These are phyloP conservation scores for Chamaecrista fasciculata DNA, from an alignment of 306 rosid species.

Conservation along the genomic window DNA sequence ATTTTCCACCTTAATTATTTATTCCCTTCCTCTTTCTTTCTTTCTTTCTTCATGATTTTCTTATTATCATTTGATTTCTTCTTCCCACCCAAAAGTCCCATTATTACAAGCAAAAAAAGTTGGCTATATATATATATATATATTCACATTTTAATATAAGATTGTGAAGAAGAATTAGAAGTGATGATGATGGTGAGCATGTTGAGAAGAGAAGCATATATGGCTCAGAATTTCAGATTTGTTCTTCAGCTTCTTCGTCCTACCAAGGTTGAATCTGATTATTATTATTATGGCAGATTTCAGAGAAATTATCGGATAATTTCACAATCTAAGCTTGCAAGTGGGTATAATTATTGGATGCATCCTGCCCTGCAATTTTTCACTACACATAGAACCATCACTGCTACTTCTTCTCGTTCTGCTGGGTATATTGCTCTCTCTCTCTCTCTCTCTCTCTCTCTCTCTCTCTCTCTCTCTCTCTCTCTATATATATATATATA, in stretches of 20 bases:
- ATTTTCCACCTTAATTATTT: no score
- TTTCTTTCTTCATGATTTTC: not conserved
- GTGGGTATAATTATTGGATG: conserved; percentile 10
- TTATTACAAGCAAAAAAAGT: not conserved
- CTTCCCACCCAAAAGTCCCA: conserved; percentile 30
- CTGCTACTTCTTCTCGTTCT: conserved; percentile 11
- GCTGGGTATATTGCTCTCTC: no score
- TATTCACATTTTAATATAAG: no score
- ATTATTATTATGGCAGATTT: not conserved
- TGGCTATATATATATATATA: no score
- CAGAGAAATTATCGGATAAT: not conserved
- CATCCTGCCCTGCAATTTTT: conserved; percentile 17
- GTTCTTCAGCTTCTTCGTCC: not conserved
- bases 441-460: no score
- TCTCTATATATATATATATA: no score
- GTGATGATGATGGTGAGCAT: not conserved
- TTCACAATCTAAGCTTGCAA: not conserved
- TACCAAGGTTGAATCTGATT: not conserved
- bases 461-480: no score
- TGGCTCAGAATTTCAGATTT: not conserved
- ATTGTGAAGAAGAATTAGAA: conserved; percentile 19
- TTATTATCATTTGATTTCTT: no score
- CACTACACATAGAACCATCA: conserved; percentile 13
- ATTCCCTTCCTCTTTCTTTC: conserved; percentile 12
- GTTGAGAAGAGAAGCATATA: not conserved